Base-by-base conservation (phyloP, 1,284 basidiomycete genomes). In the Cutaneotrichosporon dermatis region DNA sequence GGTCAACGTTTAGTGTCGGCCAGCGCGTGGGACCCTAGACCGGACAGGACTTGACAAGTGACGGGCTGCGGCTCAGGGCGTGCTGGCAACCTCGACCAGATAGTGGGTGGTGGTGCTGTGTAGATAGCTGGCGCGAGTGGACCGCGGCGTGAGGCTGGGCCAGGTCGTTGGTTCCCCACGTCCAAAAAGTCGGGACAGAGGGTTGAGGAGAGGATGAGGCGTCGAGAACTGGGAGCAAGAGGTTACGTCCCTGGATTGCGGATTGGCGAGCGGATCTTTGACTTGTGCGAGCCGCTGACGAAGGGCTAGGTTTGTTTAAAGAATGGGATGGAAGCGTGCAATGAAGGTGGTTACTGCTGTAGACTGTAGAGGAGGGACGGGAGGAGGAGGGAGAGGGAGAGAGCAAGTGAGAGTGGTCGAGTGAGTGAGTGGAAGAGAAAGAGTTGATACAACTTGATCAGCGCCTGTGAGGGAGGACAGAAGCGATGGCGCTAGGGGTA, bases 1-100 rank as follows among this genome's bases (percentile, higher is more conserved):
- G 43, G 43, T n/a, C 9, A 35, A 35, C 42, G 16, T 56, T 51
- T 40, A 39, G 50, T 51, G 36, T 49, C 46, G 46, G 46, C 46
- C 34, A 35, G 46, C 6, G 46, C 25, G 34, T 25, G 39, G 13
- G 46, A 13, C 46, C 46, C 34, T 49, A n/a, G 46, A 36, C 46
- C 13, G 35, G 34, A 33, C 46, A 49, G 46, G 46, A 49, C 46
- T 12, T 49, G 33, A 15, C 35, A 36, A 11, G 50, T 41, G 49
- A 51, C 49, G 39, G 25, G 49, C 40, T 15, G 36, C 36, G 36
- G n/a, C 15, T 51, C 49, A 51, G 49, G 49, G 37, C 1, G 13
- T 10, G 46, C 7, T 45, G 2, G 44, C 46, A 13, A 50, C 49
- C 35, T 50, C 49, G 35, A 37, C 49, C 7, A 35, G 7, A 35